phyloP scores from a whole-genome alignment of 192 early-diverging fungal species.

The Coemansia sp. region DNA sequence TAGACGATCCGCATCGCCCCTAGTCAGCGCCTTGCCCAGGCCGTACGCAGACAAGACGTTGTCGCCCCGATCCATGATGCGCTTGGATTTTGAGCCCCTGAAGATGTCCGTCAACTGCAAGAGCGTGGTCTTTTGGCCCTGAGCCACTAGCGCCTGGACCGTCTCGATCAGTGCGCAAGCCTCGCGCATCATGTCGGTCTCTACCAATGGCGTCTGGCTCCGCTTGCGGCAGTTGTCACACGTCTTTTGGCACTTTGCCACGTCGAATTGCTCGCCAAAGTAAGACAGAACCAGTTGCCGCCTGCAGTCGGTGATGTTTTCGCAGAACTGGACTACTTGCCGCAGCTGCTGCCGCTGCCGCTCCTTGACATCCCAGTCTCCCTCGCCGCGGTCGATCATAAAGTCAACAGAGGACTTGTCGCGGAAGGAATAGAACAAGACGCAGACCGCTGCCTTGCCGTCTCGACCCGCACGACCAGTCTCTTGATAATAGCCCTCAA shows the following conservation, averaged over 20 bases:
- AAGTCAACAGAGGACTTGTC: conserved; percentile 76
- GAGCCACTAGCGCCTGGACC: conserved; percentile 46
- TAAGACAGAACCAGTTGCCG: conserved; percentile 86
- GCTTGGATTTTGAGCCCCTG: conserved; percentile 66
- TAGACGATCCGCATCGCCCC: conserved; percentile 71
- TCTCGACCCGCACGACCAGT: conserved; percentile 96
- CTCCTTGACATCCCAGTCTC: conserved; percentile 81
- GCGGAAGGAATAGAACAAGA: conserved; percentile 77
- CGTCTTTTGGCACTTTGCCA: conserved; percentile 65
- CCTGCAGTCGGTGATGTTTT: conserved; percentile 86
- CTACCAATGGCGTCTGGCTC: conserved; percentile 15
- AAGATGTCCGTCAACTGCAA: conserved; percentile 74
- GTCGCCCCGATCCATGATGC: conserved; percentile 59
- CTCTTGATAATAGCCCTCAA: conserved; percentile 98
- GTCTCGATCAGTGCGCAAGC: conserved; percentile 58
- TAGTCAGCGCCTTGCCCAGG: conserved; percentile 56
- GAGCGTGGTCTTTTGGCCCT: conserved; percentile 63
- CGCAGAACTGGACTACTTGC: conserved; percentile 78
- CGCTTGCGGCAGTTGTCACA: conserved; percentile 87
- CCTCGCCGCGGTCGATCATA: conserved; percentile 85
- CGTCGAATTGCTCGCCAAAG: conserved; percentile 85
- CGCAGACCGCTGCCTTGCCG: conserved; percentile 80
- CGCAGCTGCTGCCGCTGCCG: conserved; percentile 65
- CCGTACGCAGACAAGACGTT: conserved; percentile 61
- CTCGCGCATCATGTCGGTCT: conserved; percentile 61